phyloP scores from a whole-genome alignment of 495 filamentous ascomycete species.

The Hypoxylon fuscum region DNA sequence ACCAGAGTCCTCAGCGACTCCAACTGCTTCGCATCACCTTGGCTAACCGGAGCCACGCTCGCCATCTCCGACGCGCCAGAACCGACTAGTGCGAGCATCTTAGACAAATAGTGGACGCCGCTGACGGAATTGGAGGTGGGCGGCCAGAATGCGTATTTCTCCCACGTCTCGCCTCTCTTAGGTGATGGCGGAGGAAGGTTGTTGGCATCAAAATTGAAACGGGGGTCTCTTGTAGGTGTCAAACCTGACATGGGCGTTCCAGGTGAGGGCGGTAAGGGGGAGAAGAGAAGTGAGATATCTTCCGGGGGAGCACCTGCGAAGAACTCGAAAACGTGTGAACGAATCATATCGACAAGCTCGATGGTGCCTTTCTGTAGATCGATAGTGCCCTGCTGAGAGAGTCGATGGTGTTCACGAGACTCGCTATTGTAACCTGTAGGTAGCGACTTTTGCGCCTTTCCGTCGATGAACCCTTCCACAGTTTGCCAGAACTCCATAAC shows the following conservation, averaged over 20 bases:
- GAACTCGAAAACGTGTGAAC: constrained; percentile 78
- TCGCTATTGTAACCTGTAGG: constrained; percentile 86
- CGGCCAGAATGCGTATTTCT: constrained; percentile 97
- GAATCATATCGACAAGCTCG: constrained; percentile 82
- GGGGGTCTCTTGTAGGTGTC: constrained; percentile 67
- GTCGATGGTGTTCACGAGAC: constrained; percentile 82
- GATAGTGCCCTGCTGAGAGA: constrained; percentile 72
- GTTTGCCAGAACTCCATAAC: constrained; percentile 94
- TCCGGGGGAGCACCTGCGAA: constrained; percentile 92
- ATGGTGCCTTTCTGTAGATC: constrained; percentile 80
- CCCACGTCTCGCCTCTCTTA: constrained; percentile 81
- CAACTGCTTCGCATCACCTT: constrained; percentile 62
- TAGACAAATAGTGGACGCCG: constrained; percentile 84
- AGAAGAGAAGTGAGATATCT: constrained; percentile 85
- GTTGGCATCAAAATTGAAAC: constrained; percentile 80
- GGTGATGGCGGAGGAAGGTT: constrained; percentile 82
- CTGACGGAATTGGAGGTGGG: constrained; percentile 90
- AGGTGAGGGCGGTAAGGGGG: constrained; percentile 78
- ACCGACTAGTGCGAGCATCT: constrained; percentile 80
- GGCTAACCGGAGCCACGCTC: constrained; percentile 68
- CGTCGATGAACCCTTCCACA: constrained; percentile 87
- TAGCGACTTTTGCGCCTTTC: constrained; percentile 80
- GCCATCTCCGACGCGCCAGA: constrained; percentile 89
- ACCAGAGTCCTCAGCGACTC: constrained; percentile 78
- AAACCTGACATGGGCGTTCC: constrained; percentile 65